Evolutionary conservation across 176 grass and related monocot species (phyloP).

Genomic region (Paspalum vaginatum): DNA sequence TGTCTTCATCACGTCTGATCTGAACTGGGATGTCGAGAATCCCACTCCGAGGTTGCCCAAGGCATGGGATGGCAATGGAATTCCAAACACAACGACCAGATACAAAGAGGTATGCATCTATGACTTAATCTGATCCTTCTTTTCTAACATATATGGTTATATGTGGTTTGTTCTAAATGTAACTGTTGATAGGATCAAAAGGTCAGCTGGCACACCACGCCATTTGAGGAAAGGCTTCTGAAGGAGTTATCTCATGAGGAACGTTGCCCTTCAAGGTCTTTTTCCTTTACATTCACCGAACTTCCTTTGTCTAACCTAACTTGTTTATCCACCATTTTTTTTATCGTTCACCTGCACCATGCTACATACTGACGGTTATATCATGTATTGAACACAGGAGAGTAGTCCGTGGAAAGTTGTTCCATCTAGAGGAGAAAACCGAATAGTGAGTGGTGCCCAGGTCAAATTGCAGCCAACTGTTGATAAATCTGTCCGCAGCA

Average conservation of each 20-base stretch:
- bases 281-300: neutral
- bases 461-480: neutral
- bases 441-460: neutral
- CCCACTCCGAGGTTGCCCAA: slow-evolving; percentile 37
- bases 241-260: slow-evolving; percentile 72
- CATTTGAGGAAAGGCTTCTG: slow-evolving; percentile 76
- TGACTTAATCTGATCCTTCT: neutral
- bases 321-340: neutral
- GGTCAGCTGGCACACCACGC: slow-evolving; percentile 73
- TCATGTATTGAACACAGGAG: slow-evolving; percentile 16
- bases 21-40: slow-evolving; percentile 31
- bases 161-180: neutral
- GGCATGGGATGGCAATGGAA: slow-evolving; percentile 57
- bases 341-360: neutral
- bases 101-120: slow-evolving; percentile 68
- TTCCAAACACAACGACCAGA: slow-evolving; percentile 72
- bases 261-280: slow-evolving; percentile 50
- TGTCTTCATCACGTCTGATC: slow-evolving; percentile 36
- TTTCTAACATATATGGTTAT: neutral
- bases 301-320: neutral
- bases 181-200: slow-evolving; percentile 62
- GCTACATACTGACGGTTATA: slow-evolving; percentile 19
- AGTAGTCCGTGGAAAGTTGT: slow-evolving; percentile 23
- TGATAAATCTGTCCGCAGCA: neutral
- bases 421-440: slow-evolving; percentile 5